phyloP scores from a whole-genome alignment of 441 rosid species.

The Erodium moschatum region DNA sequence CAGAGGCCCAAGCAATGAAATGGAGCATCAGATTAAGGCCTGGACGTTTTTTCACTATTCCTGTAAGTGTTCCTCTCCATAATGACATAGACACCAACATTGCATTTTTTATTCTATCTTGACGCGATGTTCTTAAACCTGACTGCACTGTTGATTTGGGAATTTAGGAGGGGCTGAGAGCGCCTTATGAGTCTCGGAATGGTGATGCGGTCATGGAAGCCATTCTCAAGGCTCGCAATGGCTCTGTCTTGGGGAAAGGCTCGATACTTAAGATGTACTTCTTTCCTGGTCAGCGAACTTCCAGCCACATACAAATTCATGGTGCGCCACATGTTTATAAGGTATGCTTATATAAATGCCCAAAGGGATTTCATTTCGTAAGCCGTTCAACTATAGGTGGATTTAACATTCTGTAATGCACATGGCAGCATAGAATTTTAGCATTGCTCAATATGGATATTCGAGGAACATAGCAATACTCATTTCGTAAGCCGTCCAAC shows the following conservation, averaged over 20 bases:
- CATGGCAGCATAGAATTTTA: neutral
- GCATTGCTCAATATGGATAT: neutral
- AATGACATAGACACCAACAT: constrained; percentile 11
- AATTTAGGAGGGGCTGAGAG: constrained; percentile 76
- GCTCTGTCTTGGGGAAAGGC: constrained; percentile 87
- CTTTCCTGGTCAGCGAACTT: constrained; percentile 93
- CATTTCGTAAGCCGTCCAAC: neutral
- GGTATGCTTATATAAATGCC: constrained; percentile 35
- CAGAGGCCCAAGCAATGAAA: constrained; percentile 95
- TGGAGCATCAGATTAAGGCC: constrained; percentile 96
- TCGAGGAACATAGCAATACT: too few species aligned
- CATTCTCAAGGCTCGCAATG: constrained; percentile 70
- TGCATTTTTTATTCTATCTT: neutral
- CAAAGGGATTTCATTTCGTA: constrained; percentile 17
- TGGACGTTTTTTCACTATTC: constrained; percentile 81
- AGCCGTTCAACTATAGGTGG: neutral
- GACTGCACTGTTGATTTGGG: constrained; percentile 20
- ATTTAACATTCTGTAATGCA: neutral
- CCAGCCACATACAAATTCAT: constrained; percentile 72
- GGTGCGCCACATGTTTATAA: constrained; percentile 89
- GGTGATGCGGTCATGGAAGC: constrained; percentile 99
- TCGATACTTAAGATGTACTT: constrained; percentile 85
- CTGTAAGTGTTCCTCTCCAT: constrained; percentile 44
- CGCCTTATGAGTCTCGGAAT: constrained; percentile 72
- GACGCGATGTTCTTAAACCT: constrained; percentile 6